Conservation (phyloP, 176 grass and related monocot genomes). For the Alloteropsis semialata region DNA sequence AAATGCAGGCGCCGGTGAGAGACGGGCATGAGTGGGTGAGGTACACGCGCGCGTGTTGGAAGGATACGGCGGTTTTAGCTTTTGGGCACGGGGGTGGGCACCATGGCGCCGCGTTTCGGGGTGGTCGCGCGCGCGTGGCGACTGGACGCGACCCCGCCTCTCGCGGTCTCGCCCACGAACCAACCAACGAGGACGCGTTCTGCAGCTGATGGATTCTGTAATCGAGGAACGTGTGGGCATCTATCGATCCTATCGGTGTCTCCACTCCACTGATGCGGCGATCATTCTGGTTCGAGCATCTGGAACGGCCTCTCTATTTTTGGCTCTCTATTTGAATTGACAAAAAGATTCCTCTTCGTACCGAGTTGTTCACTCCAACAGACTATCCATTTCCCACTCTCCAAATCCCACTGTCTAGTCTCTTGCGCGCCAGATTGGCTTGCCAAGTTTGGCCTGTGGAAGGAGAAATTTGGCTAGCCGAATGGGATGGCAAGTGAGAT, state of each 20-base stretch:
- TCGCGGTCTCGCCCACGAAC: neutral
- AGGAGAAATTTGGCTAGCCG: no score
- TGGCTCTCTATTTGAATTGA: no score
- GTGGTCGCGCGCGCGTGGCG: neutral
- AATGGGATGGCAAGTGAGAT: no score
- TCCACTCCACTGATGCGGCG: neutral
- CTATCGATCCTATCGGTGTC: constrained; percentile 19
- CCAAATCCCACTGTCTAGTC: no score
- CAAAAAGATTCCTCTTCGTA: no score
- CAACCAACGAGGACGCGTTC: no score
- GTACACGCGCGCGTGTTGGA: neutral
- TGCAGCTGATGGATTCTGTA: constrained; percentile 1
- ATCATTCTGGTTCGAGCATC: neutral
- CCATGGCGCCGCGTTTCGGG: constrained; percentile 34
- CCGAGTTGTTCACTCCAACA: no score
- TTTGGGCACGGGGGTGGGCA: constrained; percentile 20
- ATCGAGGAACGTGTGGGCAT: constrained; percentile 10
- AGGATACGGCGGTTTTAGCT: constrained; percentile 32
- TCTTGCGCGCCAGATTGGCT: no score
- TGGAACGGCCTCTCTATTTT: no score
- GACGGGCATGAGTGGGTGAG: neutral
- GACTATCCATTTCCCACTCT: no score
- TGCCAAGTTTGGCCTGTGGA: no score
- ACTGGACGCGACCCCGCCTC: neutral
- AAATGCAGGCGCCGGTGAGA: neutral